Evolutionary conservation across 208 protist genomes (phyloP), one percentile per base, ranked within the genome.

Genomic region (Trypanosomatidae sp.): DNA sequence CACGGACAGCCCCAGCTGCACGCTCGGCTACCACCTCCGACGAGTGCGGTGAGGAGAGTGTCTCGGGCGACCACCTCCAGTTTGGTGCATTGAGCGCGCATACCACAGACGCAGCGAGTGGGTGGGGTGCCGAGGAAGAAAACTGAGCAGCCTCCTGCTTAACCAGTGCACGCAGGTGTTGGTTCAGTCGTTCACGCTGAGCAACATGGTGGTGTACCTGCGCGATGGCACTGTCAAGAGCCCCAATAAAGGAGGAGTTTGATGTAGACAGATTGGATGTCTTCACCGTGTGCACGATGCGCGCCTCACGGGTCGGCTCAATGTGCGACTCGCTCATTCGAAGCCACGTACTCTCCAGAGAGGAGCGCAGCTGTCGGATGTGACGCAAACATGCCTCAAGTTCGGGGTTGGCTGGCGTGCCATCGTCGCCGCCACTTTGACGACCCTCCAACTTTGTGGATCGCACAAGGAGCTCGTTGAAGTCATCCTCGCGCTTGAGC

Each of bases 391-490:
- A 80, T 53, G 60, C 47, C 30, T 66, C 65, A 10, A 80, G 69
- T 30, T 60, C 65, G 2, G 76, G 76, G 13, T 71, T 17, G 12
- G 8, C n/a, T 3, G 49, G 17, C 10, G 43, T 28, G 19, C 50
- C 74, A n/a, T 65, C 70, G 2, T 36, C 50, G 30, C 50, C 9
- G 49, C 56, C n/a, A 56, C 46, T 55, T 44, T 74, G 65, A 36
- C 25, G 44, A 10, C 64, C 19, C 44, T 80, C 76, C 2, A 80
- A 33, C 49, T 71, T 75, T 1, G 76, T 73, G 50, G 70, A 71
- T 25, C 70, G 69, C 22, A 93, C 85, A 47, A 92, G 77, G 0
- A 95, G 81, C 36, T 83, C 82, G 76, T 93, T 95, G 69, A 83
- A 91, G 66, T 91, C 88, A 65, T 91, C 86, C 79, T 94, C 89